phyloP scores from a whole-genome alignment of 768 basidiomycete species.

The Fomitopsis pulvina region DNA sequence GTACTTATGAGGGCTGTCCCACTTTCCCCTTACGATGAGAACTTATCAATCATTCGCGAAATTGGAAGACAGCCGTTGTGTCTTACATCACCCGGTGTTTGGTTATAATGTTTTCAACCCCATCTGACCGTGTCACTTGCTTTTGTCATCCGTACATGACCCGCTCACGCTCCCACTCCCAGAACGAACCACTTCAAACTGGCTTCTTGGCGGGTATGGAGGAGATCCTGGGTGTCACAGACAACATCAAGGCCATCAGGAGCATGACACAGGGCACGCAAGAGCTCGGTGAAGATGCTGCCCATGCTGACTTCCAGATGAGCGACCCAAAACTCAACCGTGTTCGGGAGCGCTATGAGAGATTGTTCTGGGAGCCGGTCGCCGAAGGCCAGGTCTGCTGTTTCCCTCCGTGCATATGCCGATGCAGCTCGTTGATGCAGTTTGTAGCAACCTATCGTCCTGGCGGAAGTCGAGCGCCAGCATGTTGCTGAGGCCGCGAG shows the following conservation, averaged over 20 bases:
- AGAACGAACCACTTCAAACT: slow-evolving; percentile 68
- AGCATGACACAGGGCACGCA: slow-evolving; percentile 4
- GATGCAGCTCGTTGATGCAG: too few species aligned
- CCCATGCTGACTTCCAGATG: slow-evolving; percentile 54
- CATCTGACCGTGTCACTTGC: slow-evolving; percentile 55
- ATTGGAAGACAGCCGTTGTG: slow-evolving; percentile 50
- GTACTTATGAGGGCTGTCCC: slow-evolving; percentile 6
- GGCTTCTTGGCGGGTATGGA: slow-evolving; percentile 85
- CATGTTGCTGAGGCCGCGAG: slow-evolving; percentile 27
- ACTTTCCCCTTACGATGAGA: too few species aligned
- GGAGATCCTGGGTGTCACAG: slow-evolving; percentile 53
- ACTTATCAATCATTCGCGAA: slow-evolving; percentile 60
- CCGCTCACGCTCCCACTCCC: too few species aligned
- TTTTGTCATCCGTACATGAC: too few species aligned
- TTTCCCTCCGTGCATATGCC: slow-evolving; percentile 1
- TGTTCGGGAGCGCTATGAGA: slow-evolving; percentile 59
- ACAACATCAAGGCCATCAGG: slow-evolving; percentile 3
- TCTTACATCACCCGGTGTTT: slow-evolving; percentile 55
- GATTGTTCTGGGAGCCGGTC: slow-evolving; percentile 75
- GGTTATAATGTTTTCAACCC: slow-evolving; percentile 67
- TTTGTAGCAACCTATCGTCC: slow-evolving; percentile 57
- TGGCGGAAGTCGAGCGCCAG: slow-evolving; percentile 38
- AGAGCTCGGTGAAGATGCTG: slow-evolving; percentile 39
- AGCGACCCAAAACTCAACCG: slow-evolving; percentile 53
- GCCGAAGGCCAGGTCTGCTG: slow-evolving; percentile 57